Percentiles rank a stretch among this genome's conserved stretches.
phyloP scores from a whole-genome alignment of 2,329 filamentous ascomycete species.

The Sporothrix curviconia region DNA sequence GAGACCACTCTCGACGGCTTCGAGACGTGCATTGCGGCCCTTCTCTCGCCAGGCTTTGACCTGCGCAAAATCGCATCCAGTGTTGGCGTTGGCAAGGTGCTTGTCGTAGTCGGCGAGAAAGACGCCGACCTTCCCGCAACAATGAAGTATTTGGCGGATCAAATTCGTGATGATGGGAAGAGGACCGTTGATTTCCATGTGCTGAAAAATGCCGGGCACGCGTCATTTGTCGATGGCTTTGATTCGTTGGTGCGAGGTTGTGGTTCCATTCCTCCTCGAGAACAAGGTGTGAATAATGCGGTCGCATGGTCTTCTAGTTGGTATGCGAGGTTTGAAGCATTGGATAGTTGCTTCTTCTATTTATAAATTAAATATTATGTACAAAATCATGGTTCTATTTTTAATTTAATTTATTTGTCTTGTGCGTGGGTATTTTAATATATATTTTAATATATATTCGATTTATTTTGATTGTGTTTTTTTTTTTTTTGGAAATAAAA shows the following conservation, averaged over 20 bases:
- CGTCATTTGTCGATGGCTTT: conserved; percentile 33
- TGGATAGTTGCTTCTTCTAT: too few relatives aligned
- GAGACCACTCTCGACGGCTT: conserved; percentile 35
- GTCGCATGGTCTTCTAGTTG: too few relatives aligned
- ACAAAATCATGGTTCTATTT: background rate
- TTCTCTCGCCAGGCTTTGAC: conserved; percentile 34
- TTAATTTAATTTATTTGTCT: background rate
- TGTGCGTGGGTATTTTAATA: too few relatives aligned
- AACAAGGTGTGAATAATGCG: too few relatives aligned
- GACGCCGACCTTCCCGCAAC: conserved; percentile 33
- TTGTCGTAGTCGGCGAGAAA: conserved; percentile 36
- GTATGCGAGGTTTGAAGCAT: too few relatives aligned
- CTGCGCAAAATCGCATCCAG: conserved; percentile 27
- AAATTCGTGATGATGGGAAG: conserved; percentile 28
- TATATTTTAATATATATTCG: too few relatives aligned
- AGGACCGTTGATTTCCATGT: conserved; percentile 28
- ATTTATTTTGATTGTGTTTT: too few relatives aligned
- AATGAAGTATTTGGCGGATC: conserved; percentile 33
- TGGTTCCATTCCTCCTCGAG: conserved; percentile 22
- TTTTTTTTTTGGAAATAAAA: background rate
- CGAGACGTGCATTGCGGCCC: conserved; percentile 35
- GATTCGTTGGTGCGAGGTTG: conserved; percentile 26
- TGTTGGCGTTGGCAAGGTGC: conserved; percentile 30
- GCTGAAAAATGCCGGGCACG: conserved; percentile 33
- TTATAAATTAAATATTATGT: too few relatives aligned